A percentile compares a stretch with the other conserved stretches of the same genome.
Conservation (phyloP, 2,329 filamentous ascomycete genomes). For the Scedosporium aurantiacum region DNA sequence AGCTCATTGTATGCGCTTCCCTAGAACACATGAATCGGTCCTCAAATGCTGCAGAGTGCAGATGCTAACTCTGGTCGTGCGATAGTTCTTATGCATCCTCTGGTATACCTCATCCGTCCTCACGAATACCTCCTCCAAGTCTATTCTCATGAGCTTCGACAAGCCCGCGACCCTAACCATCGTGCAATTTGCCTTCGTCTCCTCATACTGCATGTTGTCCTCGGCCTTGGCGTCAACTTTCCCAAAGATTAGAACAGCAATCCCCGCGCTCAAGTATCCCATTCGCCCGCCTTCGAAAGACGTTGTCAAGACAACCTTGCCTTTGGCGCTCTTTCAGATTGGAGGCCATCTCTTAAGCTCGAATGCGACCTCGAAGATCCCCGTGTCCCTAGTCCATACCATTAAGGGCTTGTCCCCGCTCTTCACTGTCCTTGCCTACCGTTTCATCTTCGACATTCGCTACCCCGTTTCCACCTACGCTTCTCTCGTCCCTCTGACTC, state of each 20-base stretch:
- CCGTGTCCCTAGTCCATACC: conserved; percentile 92
- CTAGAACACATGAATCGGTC: background rate
- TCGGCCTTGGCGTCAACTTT: conserved; percentile 65
- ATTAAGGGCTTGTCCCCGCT: conserved; percentile 95
- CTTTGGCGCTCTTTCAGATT: conserved; percentile 85
- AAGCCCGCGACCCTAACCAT: conserved; percentile 87
- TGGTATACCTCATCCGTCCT: conserved; percentile 96
- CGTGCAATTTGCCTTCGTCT: conserved; percentile 88
- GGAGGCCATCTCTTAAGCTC: conserved; percentile 89
- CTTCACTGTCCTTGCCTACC: conserved; percentile 90
- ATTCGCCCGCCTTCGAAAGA: conserved; percentile 72
- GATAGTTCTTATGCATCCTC: conserved; percentile 68
- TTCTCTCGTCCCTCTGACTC: conserved; percentile 78
- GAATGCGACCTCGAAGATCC: conserved; percentile 86
- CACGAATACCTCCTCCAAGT: conserved; percentile 96
- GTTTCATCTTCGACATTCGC: conserved; percentile 75
- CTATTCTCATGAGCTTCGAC: conserved; percentile 82
- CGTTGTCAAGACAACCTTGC: conserved; percentile 78
- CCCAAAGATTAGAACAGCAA: conserved; percentile 54
- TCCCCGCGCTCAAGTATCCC: conserved; percentile 74
- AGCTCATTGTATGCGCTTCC: conserved; percentile 57
- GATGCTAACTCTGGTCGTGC: background rate
- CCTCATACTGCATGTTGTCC: conserved; percentile 71
- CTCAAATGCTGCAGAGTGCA: background rate
- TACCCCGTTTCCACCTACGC: conserved; percentile 83